Base-by-base conservation (phyloP, 805 yeast species). In the Hanseniaspora lindneri region DNA sequence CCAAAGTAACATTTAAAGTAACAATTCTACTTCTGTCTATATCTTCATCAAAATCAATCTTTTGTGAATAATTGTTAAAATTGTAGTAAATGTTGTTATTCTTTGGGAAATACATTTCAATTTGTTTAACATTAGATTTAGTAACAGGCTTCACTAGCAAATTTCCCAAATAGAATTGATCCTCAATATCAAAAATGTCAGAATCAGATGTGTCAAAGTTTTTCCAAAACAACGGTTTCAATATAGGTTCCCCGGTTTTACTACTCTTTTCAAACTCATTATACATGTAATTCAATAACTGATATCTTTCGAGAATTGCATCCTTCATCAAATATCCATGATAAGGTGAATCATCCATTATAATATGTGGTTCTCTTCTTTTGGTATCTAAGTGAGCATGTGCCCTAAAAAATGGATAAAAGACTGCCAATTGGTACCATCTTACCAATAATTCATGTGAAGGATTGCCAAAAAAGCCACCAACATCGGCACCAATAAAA, bases 351-450 rank as follows among this genome's bases (percentile, higher is more conserved):
- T 83, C 83, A 1, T 82, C 71, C 40, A 89, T 62, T 13, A 46
- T 10, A 4, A 46, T 2, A 80, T 86, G 89, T 1, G 98, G 98
- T 62, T 92, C 98, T 53, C 96, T 75, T 65, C 97, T 77, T 58
- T 81, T 72, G 0, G 96, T 72, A 62, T 92, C 98, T 47, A 89
- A 83, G 66, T 92, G 97, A 0, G 97, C 96, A 66, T 92, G 99
- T 0, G 81, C 96, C 58, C 98, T 72, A 69, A 92, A 89, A 58
- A 92, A 92, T 30, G 98, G 98, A 64, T 89, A 88, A 81, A 94
- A 89, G 25, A 83, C 76, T 51, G 96, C 98, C 2, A 94, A 73
- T 63, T 92, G 98, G 61, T 88, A 89, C 98, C 98, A 92, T 58
- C 99, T 73, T 0, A 83, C 74, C 51, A 85, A 68, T 52, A 92